A percentile compares a stretch with the other conserved stretches of the same genome.
Conservation (phyloP, 306 rosid genomes). For the Vigna trinervia region DNA sequence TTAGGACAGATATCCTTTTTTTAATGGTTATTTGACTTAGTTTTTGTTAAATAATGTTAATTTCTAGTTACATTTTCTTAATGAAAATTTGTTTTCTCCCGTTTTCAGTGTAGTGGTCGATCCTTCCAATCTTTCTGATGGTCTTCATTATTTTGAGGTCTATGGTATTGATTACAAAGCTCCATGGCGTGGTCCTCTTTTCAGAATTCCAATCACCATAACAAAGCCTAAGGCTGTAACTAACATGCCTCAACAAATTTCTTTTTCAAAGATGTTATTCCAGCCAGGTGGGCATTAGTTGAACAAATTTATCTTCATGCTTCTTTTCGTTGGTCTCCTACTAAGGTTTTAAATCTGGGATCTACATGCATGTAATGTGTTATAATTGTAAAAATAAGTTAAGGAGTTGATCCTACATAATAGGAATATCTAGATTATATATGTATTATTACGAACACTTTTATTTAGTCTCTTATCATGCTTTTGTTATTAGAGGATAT, state of each 20-base stretch:
- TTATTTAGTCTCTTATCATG: too few relatives aligned
- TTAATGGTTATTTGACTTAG: conserved; percentile 3
- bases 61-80: conserved; percentile 23
- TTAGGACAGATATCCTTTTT: background rate
- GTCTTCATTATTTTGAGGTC: conserved; percentile 90
- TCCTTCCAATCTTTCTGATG: conserved; percentile 79
- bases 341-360: conserved; percentile 12
- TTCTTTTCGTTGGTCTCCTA: conserved; percentile 40
- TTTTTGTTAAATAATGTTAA: conserved; percentile 33
- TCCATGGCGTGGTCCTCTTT: conserved; percentile 98
- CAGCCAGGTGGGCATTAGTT: conserved; percentile 69
- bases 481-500: too few relatives aligned
- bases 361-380: background rate
- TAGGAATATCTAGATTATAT: too few relatives aligned
- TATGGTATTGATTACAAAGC: conserved; percentile 92
- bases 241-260: conserved; percentile 66
- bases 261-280: conserved; percentile 76
- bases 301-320: conserved; percentile 33
- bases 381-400: too few relatives aligned
- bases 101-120: conserved; percentile 82
- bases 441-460: too few relatives aligned
- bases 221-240: conserved; percentile 75
- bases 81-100: conserved; percentile 37
- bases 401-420: too few relatives aligned
- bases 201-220: conserved; percentile 89